These are phyloP conservation scores for Cutaneotrichosporon curvatum DNA, from an alignment of 1,284 basidiomycete species.

Conservation along the genomic window DNA sequence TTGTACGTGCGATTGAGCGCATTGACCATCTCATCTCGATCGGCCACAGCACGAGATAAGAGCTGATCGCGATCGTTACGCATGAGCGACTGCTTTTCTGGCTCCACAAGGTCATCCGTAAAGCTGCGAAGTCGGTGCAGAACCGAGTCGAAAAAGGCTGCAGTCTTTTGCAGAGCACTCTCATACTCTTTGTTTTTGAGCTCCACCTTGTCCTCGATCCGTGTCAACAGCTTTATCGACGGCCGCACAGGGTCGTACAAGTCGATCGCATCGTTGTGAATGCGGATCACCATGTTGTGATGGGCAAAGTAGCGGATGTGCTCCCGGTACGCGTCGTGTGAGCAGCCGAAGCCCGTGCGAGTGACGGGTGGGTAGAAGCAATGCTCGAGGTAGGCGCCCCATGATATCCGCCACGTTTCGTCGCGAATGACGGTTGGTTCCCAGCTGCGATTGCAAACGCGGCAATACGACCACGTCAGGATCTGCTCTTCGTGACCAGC, in stretches of 20 bases:
- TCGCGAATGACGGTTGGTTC: slow-evolving; percentile 84
- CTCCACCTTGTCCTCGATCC: slow-evolving; percentile 74
- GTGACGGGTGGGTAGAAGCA: slow-evolving; percentile 78
- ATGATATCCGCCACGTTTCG: slow-evolving; percentile 65
- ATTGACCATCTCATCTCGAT: slow-evolving; percentile 65
- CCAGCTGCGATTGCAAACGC: slow-evolving; percentile 69
- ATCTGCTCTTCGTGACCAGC: slow-evolving; percentile 59
- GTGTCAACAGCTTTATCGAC: slow-evolving; percentile 73
- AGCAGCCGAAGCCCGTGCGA: slow-evolving; percentile 56
- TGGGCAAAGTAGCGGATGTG: slow-evolving; percentile 86
- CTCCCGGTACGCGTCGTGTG: slow-evolving; percentile 89
- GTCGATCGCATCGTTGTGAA: slow-evolving; percentile 76
- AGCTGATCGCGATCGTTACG: slow-evolving; percentile 46
- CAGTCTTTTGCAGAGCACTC: slow-evolving; percentile 65
- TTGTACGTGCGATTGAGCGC: slow-evolving; percentile 74
- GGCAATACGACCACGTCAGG: slow-evolving; percentile 88
- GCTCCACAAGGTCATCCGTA: slow-evolving; percentile 42
- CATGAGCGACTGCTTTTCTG: slow-evolving; percentile 37
- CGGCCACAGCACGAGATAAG: slow-evolving; percentile 63
- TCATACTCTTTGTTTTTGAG: slow-evolving; percentile 87
- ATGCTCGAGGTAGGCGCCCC: slow-evolving; percentile 46
- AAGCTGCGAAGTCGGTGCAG: slow-evolving; percentile 43
- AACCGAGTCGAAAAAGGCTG: slow-evolving; percentile 55
- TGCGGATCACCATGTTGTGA: slow-evolving; percentile 64
- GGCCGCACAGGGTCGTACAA: slow-evolving; percentile 85